Evolutionary conservation across 495 filamentous ascomycete species (phyloP).

Genomic region (Platismatia glauca): DNA sequence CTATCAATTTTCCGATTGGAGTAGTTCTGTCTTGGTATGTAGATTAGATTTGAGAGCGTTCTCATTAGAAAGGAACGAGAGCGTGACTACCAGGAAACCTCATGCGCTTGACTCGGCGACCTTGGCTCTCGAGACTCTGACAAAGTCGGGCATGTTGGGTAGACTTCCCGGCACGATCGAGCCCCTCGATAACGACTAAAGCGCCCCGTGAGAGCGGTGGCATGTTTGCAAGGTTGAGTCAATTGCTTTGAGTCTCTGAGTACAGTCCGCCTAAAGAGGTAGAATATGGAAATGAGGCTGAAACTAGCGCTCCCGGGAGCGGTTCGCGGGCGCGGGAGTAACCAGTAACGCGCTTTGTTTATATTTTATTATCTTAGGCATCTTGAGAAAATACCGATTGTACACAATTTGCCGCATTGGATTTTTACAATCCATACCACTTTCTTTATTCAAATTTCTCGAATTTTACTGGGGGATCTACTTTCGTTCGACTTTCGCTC

Average conservation of each 20-base stretch:
- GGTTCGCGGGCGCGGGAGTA: neutral
- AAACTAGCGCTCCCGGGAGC: constrained; percentile 4
- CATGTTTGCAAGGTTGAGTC: constrained; percentile 8
- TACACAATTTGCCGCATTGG: neutral
- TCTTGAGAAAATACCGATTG: neutral
- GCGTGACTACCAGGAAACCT: constrained; percentile 71
- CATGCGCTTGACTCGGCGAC: constrained; percentile 60
- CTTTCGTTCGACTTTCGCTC: neutral
- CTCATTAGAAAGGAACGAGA: constrained; percentile 11
- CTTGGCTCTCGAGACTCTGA: constrained; percentile 50
- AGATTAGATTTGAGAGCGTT: neutral
- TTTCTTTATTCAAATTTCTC: neutral
- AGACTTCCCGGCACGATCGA: constrained; percentile 92
- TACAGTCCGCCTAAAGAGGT: neutral
- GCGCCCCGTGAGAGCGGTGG: constrained; percentile 45
- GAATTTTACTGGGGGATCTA: neutral
- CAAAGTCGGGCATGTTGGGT: constrained; percentile 77
- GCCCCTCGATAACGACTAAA: constrained; percentile 84
- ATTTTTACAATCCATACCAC: neutral
- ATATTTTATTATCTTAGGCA: neutral
- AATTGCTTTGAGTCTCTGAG: too few relatives aligned
- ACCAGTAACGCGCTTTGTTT: constrained; percentile 3
- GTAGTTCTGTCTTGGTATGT: constrained; percentile 64
- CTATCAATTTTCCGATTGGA: constrained; percentile 82
- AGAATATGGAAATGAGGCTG: neutral